A percentile compares a stretch with the other conserved stretches of the same genome.
Evolutionary conservation across 108 stramenopile genomes (phyloP).

Genomic region (Skeletonema grethae): DNA sequence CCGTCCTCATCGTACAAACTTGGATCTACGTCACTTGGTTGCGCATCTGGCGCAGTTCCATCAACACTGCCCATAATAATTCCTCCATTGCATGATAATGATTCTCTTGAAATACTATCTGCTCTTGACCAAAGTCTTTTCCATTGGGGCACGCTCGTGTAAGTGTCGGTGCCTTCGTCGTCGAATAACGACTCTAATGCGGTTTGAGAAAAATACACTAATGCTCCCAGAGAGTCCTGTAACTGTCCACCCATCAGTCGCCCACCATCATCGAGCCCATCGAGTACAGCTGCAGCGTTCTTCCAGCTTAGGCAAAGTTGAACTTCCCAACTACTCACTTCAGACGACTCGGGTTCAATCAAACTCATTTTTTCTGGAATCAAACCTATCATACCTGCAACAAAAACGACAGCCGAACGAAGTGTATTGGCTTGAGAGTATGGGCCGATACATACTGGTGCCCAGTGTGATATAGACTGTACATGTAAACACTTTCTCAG

Average conservation of each 20-base stretch:
- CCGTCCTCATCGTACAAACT: constrained; percentile 45
- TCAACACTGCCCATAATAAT: constrained; percentile 72
- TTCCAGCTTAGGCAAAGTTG: constrained; percentile 84
- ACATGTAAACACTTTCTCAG: constrained; percentile 90
- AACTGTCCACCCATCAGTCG: constrained; percentile 46
- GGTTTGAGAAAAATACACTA: constrained; percentile 62
- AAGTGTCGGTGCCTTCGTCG: constrained; percentile 6
- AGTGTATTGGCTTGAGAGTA: constrained; percentile 95
- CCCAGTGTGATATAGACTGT: constrained; percentile 93
- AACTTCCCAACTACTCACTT: constrained; percentile 46
- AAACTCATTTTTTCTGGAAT: constrained; percentile 87
- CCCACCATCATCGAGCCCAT: constrained; percentile 71
- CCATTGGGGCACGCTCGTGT: constrained; percentile 8
- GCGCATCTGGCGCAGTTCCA: constrained; percentile 19
- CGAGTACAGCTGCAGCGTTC: constrained; percentile 79
- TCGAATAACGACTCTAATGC: constrained; percentile 25
- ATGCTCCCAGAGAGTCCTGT: constrained; percentile 56
- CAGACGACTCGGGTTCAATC: constrained; percentile 32
- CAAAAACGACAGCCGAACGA: constrained; percentile 72
- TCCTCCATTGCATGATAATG: constrained; percentile 61
- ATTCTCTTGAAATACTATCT: constrained; percentile 41
- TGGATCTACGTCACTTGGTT: constrained; percentile 20
- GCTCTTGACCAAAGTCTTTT: constrained; percentile 35
- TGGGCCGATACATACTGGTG: constrained; percentile 98
- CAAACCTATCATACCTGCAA: constrained; percentile 96